Evolutionary conservation across 345 rosid species (phyloP), one percentile per base, ranked within the genome.

Genomic region (Citrus mangshanensis): DNA sequence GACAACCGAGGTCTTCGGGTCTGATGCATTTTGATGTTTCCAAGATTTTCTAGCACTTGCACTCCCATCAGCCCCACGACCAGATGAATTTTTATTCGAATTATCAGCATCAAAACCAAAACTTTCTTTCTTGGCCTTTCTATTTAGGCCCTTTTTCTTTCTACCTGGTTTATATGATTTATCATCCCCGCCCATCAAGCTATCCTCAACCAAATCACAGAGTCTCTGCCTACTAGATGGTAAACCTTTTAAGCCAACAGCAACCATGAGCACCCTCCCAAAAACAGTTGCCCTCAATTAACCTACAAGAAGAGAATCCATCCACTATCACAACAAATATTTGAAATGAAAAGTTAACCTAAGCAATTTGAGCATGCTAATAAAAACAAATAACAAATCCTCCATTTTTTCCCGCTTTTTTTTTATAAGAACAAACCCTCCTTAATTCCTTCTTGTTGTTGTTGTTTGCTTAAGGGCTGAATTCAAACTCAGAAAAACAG

Each of bases 161-260:
- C 75, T 82, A 40, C 84, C 76, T 18, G 76, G 88, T 81, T 84
- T 83, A 74, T 86, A 73, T 54, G 90, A 83, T 67, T 77, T 84
- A 69, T 76, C 84, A 35, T 87, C 89, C 80, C 79, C 85, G 81
- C 88, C 91, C 94, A 90, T 90, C 49, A 69, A 70, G 75, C 70
- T 85, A 81, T 79, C 84, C 76, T 84, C 89, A 35, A 60, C 65
- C 25, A 65, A 70, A 70, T 78, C 70, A 65, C 10, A 55, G 21
- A n/a, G 79, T 72, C 42, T 76, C 59, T 70, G 74, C 68, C 87
- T 89, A 65, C 82, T 83, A 3, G 74, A 85, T 13, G 83, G 80
- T 63, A 90, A 84, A 79, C 85, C 88, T 81, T 88, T 87, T 13
- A 84, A 86, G 69, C 94, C 95, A 82, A 88, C 82, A 69, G 89